Evolutionary conservation across 2,329 filamentous ascomycete genomes (phyloP).

Genomic region (Trichoderma sp.): DNA sequence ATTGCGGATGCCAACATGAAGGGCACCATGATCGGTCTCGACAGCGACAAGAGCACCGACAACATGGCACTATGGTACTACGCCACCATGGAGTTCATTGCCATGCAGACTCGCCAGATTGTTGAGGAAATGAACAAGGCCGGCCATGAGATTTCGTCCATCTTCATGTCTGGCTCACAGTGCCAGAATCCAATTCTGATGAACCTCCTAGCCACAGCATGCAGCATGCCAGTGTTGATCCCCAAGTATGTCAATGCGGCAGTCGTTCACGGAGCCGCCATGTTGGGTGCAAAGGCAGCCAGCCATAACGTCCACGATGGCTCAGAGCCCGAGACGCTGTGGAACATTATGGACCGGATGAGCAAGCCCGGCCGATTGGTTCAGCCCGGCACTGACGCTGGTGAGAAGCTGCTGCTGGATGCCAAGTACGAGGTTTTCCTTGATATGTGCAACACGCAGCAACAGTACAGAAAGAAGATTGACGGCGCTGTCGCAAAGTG

Average conservation of each 20-base stretch:
- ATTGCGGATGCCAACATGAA: slow-evolving; percentile 93
- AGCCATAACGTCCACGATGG: slow-evolving; percentile 68
- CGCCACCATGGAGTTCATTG: slow-evolving; percentile 96
- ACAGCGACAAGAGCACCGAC: slow-evolving; percentile 83
- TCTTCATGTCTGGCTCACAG: slow-evolving; percentile 99
- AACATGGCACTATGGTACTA: slow-evolving; percentile 92
- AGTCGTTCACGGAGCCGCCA: slow-evolving; percentile 96
- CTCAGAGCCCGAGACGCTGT: slow-evolving; percentile 82
- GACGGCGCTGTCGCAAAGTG: slow-evolving; percentile 61
- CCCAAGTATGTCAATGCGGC: slow-evolving; percentile 93
- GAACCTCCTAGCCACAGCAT: slow-evolving; percentile 86
- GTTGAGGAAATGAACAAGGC: slow-evolving; percentile 90
- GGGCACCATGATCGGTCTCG: slow-evolving; percentile 84
- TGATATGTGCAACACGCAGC: slow-evolving; percentile 86
- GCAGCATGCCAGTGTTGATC: slow-evolving; percentile 89
- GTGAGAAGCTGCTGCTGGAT: slow-evolving; percentile 78
- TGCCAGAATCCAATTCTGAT: slow-evolving; percentile 96
- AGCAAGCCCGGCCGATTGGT: slow-evolving; percentile 90
- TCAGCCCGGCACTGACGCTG: slow-evolving; percentile 69
- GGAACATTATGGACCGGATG: slow-evolving; percentile 98
- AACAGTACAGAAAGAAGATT: slow-evolving; percentile 76
- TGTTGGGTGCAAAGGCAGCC: slow-evolving; percentile 97
- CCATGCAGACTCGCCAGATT: slow-evolving; percentile 94
- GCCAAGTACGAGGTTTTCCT: slow-evolving; percentile 96
- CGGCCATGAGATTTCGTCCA: slow-evolving; percentile 84